phyloP scores from a whole-genome alignment of 2,329 filamentous ascomycete genomes.

The Ophiostoma quercus region DNA sequence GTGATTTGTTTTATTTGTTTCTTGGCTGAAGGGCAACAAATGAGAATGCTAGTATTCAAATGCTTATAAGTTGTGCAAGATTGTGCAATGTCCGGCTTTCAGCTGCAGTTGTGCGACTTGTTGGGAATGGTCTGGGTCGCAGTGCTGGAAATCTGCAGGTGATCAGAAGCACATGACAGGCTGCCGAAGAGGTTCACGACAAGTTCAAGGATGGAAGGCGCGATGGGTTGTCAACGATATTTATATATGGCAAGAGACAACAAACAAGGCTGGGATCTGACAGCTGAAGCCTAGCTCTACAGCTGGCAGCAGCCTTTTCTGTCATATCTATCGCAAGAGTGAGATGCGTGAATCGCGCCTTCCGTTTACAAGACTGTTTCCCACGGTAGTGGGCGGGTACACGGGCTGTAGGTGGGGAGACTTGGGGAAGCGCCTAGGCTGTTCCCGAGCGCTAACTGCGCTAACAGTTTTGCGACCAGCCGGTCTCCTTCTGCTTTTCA shows the following conservation, averaged over 20 bases:
- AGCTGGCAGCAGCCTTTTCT: neutral
- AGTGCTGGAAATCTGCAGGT: neutral
- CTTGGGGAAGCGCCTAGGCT: neutral
- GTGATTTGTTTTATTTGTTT: neutral
- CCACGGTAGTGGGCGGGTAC: neutral
- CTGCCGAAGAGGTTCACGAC: neutral
- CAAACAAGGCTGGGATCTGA: neutral
- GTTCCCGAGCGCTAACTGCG: neutral
- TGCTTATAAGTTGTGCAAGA: neutral
- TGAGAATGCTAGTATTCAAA: neutral
- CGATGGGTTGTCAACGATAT: neutral
- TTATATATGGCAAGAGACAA: neutral
- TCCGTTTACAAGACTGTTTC: neutral
- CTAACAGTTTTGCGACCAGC: neutral
- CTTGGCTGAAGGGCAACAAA: neutral
- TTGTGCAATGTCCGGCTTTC: neutral
- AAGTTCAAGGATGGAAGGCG: neutral
- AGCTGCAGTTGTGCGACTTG: neutral
- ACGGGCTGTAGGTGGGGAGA: neutral
- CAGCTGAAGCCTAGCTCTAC: neutral
- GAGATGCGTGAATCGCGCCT: neutral
- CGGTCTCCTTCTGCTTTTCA: too few species aligned
- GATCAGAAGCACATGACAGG: neutral
- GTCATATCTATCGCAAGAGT: neutral
- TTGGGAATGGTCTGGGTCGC: neutral